phyloP scores from a whole-genome alignment of 164 flowering plant species.

The Kalanchoe fedtschenkoi region DNA sequence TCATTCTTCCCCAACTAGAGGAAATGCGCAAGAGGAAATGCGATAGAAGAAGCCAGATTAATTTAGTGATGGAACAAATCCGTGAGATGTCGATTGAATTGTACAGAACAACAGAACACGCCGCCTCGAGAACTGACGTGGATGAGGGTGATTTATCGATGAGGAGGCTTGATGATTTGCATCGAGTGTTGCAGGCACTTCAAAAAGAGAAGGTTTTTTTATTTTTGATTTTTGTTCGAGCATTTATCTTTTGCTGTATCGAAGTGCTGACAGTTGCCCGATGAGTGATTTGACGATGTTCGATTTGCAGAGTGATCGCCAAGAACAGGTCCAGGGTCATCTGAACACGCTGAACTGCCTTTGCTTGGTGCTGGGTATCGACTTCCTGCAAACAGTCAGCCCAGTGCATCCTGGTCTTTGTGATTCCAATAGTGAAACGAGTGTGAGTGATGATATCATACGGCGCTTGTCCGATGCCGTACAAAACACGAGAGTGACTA shows the following conservation, averaged over 20 bases:
- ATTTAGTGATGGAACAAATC: slow-evolving; percentile 52
- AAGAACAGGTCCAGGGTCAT: slow-evolving; percentile 32
- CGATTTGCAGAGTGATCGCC: slow-evolving; percentile 38
- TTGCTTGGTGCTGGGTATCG: slow-evolving; percentile 46
- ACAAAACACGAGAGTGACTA: slow-evolving; percentile 31
- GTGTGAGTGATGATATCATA: slow-evolving; percentile 33
- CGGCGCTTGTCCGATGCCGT: slow-evolving; percentile 26
- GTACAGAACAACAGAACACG: slow-evolving; percentile 15
- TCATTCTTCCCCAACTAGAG: slow-evolving; percentile 61
- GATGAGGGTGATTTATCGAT: slow-evolving; percentile 80
- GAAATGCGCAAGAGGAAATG: slow-evolving; percentile 72
- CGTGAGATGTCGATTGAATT: slow-evolving; percentile 47
- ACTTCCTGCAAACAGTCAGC: slow-evolving; percentile 24
- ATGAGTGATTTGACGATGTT: slow-evolving; percentile 1
- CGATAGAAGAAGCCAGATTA: slow-evolving; percentile 64
- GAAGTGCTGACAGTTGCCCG: too few relatives aligned
- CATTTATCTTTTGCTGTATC: not conserved
- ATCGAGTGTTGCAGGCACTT: slow-evolving; percentile 49
- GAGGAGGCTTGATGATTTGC: slow-evolving; percentile 79
- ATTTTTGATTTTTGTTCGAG: not conserved
- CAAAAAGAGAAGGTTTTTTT: slow-evolving; percentile 71
- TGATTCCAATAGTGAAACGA: slow-evolving; percentile 21
- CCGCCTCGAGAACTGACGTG: slow-evolving; percentile 18
- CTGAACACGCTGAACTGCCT: slow-evolving; percentile 24
- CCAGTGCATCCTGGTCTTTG: slow-evolving; percentile 31